Conservation (phyloP, 208 protist species). For the Phytomonas sp. region DNA sequence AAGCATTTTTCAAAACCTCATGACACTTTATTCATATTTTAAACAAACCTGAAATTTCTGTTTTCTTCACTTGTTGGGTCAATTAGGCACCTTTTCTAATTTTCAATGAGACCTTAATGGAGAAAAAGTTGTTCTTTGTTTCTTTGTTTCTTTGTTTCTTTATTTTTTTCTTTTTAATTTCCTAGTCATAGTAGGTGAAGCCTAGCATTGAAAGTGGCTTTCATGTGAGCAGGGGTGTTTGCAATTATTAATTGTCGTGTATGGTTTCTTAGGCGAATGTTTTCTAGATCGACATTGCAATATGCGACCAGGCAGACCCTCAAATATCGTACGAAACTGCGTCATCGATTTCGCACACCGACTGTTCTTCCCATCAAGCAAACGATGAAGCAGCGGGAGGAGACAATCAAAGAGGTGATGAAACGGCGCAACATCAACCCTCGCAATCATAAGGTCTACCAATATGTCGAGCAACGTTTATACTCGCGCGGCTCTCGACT, state of each 20-base stretch:
- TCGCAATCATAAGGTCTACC: conserved; percentile 44
- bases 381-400: conserved; percentile 58
- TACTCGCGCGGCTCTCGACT: conserved; percentile 72
- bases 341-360: conserved; percentile 72
- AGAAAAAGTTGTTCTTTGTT: background rate
- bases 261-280: background rate
- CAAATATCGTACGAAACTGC: conserved; percentile 64
- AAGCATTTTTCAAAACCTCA: too few relatives aligned
- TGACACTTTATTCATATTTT: too few relatives aligned
- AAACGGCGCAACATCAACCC: conserved; percentile 30
- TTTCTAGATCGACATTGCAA: conserved; percentile 2
- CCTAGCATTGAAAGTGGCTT: background rate
- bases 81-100: background rate
- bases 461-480: conserved; percentile 71
- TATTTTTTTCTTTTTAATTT: too few relatives aligned
- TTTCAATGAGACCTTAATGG: background rate
- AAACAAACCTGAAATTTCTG: too few relatives aligned
- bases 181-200: background rate
- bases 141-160: background rate
- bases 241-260: background rate
- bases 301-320: conserved; percentile 31
- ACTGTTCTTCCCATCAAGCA: conserved; percentile 58
- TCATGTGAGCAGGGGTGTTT: background rate
- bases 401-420: conserved; percentile 66
- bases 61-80: too few relatives aligned